These are phyloP conservation scores for Aphanomyces euteiches DNA, from an alignment of 352 stramenopile species.

Conservation along the genomic window DNA sequence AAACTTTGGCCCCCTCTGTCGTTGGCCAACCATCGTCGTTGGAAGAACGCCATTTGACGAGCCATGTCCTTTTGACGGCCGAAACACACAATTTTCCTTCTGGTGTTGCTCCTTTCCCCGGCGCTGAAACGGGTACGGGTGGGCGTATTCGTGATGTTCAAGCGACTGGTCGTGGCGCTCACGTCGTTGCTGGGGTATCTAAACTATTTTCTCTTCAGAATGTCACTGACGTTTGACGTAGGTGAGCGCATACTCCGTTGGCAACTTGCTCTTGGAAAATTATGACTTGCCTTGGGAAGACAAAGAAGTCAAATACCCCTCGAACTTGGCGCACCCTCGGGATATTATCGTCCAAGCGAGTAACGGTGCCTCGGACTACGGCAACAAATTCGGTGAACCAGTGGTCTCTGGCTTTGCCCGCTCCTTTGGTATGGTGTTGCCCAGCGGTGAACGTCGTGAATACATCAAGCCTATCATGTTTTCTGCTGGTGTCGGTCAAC, in stretches of 20 bases:
- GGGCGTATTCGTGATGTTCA: conserved; percentile 98
- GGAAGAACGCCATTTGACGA: conserved; percentile 64
- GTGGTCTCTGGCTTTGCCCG: conserved; percentile 97
- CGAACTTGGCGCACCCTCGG: conserved; percentile 85
- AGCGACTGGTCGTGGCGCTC: conserved; percentile 95
- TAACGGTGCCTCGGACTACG: conserved; percentile 99
- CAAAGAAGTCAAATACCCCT: conserved; percentile 85
- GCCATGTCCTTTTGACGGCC: conserved; percentile 96
- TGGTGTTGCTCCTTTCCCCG: conserved; percentile 93
- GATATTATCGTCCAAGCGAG: conserved; percentile 96
- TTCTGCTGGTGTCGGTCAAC: conserved; percentile 94
- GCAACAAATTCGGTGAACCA: conserved; percentile 99
- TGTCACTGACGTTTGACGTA: background rate
- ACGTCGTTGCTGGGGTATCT: conserved; percentile 90
- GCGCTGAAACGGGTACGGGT: conserved; percentile 96
- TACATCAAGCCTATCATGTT: conserved; percentile 99
- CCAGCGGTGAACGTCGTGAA: conserved; percentile 94
- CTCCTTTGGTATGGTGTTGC: conserved; percentile 95
- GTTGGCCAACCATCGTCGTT: conserved; percentile 65
- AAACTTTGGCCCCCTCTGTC: conserved; percentile 68
- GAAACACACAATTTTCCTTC: conserved; percentile 99
- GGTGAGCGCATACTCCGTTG: conserved; percentile 80
- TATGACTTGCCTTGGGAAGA: conserved; percentile 98
- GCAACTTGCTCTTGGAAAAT: conserved; percentile 95
- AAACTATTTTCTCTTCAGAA: conserved; percentile 53